These are phyloP conservation scores for Phytophthora palmivora DNA, from an alignment of 352 stramenopile species.

Conservation along the genomic window DNA sequence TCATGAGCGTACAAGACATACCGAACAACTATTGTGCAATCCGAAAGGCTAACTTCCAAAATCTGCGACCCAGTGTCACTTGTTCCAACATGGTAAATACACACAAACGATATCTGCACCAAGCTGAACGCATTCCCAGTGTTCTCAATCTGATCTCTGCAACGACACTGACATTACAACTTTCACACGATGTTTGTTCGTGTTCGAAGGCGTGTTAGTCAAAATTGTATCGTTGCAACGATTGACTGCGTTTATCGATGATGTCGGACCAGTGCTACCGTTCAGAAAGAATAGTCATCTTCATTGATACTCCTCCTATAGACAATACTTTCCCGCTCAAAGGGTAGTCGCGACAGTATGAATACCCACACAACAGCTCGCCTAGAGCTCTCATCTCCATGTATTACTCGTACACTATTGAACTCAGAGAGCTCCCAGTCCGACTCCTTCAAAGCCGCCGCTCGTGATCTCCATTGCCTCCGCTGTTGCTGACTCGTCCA, in stretches of 20 bases:
- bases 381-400: constrained; percentile 10
- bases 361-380: no score
- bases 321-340: neutral
- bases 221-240: no score
- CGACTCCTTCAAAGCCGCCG: constrained; percentile 67
- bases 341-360: neutral
- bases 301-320: no score
- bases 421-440: constrained; percentile 62
- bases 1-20: no score
- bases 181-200: neutral
- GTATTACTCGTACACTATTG: constrained; percentile 33
- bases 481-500: constrained; percentile 55
- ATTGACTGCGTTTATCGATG: no score
- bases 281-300: no score
- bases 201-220: no score
- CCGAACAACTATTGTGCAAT: neutral
- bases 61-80: neutral
- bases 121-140: neutral
- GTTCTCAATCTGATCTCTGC: neutral
- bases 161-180: neutral
- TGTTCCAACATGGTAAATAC: neutral
- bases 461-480: constrained; percentile 65
- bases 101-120: neutral
- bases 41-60: neutral
- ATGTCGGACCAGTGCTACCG: no score